A percentile compares a stretch with the other conserved stretches of the same genome.
phyloP scores from a whole-genome alignment of 371 early-diverging fungal species.

The Dichotomocladium elegans region DNA sequence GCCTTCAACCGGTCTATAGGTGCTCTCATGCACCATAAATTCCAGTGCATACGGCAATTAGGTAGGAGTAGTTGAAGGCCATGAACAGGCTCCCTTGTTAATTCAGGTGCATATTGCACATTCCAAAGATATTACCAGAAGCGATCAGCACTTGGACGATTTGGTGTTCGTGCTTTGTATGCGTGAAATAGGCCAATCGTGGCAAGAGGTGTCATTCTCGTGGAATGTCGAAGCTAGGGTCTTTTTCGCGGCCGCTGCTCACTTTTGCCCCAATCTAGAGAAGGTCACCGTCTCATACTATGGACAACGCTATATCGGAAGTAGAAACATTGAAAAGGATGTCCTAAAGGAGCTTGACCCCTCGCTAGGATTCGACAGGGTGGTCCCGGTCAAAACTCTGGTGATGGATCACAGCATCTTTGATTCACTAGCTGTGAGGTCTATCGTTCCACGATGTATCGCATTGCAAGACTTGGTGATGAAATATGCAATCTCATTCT shows the following conservation, averaged over 20 bases:
- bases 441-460: background rate
- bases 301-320: background rate
- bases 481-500: background rate
- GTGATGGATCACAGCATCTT: background rate
- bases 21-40: background rate
- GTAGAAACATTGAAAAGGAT: background rate
- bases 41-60: background rate
- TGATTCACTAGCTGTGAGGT: background rate
- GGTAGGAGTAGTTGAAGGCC: background rate
- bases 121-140: background rate
- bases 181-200: slow-evolving; percentile 1
- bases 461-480: background rate
- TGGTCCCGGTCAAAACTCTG: background rate
- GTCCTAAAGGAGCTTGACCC: background rate
- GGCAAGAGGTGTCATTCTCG: background rate
- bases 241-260: background rate
- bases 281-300: background rate
- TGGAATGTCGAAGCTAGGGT: background rate
- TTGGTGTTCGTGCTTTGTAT: background rate
- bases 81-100: background rate
- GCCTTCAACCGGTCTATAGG: background rate
- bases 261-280: background rate
- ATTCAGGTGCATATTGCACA: no score
- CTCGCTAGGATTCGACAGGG: background rate
- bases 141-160: background rate